These are phyloP conservation scores for Debaryomyces hansenii DNA, from an alignment of 805 yeast species.

Conservation along the genomic window DNA sequence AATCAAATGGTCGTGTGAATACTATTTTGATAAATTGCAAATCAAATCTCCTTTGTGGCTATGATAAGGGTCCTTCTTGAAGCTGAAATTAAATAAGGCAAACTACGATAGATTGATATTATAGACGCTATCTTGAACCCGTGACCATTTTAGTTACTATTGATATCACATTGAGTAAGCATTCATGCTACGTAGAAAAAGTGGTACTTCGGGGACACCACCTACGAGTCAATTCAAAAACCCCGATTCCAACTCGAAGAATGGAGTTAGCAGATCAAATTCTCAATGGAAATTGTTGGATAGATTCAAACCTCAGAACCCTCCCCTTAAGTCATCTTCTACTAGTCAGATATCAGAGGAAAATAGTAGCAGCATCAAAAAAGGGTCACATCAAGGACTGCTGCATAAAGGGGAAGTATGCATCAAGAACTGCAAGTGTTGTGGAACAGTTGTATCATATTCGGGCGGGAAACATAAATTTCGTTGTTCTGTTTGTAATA, in stretches of 20 bases:
- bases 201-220: neutral
- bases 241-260: neutral
- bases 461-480: conserved; percentile 36
- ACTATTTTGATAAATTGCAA: neutral
- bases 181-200: conserved; percentile 1
- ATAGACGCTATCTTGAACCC: neutral
- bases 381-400: conserved; percentile 5
- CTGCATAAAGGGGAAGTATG: conserved; percentile 6
- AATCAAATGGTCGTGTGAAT: neutral
- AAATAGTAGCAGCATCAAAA: neutral
- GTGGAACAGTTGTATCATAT: conserved; percentile 34
- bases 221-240: neutral
- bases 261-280: conserved; percentile 12
- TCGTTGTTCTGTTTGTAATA: conserved; percentile 63
- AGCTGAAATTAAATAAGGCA: neutral
- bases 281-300: conserved; percentile 24
- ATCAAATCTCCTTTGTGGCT: neutral
- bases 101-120: too few species aligned
- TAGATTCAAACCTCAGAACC: conserved; percentile 9
- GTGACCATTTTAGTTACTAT: neutral
- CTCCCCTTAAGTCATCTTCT: neutral
- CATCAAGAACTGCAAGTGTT: conserved; percentile 36
- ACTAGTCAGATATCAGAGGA: neutral
- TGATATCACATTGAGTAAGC: neutral
- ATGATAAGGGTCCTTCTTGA: neutral